Percentiles rank a stretch among this genome's conserved stretches.
Conservation (phyloP, 352 stramenopile genomes). For the Phytopythium delawarense region DNA sequence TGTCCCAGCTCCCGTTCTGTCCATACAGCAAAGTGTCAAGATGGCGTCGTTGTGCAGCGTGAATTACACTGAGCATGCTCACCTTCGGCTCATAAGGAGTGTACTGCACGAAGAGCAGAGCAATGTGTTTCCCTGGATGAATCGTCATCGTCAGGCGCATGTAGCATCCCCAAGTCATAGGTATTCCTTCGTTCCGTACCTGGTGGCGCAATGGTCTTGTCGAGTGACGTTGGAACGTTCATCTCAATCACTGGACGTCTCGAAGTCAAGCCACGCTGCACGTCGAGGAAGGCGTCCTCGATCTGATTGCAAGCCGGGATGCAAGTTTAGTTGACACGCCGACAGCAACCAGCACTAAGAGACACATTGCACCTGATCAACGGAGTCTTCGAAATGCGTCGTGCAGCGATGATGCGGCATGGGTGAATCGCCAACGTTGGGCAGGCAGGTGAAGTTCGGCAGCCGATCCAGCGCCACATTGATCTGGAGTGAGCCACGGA, state of each 20-base stretch:
- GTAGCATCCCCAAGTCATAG: neutral
- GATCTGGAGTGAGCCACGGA: conserved; percentile 44
- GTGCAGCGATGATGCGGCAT: conserved; percentile 85
- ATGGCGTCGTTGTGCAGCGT: neutral
- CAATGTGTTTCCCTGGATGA: conserved; percentile 79
- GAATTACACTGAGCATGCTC: neutral
- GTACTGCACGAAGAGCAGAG: conserved; percentile 90
- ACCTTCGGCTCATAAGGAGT: conserved; percentile 85
- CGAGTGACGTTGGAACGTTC: conserved; percentile 87
- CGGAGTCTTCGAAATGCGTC: conserved; percentile 86
- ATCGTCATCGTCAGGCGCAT: neutral
- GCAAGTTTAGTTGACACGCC: neutral
- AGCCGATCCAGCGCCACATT: conserved; percentile 83
- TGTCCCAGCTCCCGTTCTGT: conserved; percentile 74
- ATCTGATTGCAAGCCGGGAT: conserved; percentile 46
- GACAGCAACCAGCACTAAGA: neutral
- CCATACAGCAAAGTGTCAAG: no score
- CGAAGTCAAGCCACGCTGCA: conserved; percentile 60
- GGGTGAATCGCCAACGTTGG: conserved; percentile 51
- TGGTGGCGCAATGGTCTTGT: conserved; percentile 68
- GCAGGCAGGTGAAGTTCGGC: conserved; percentile 82
- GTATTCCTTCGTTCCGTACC: conserved; percentile 18
- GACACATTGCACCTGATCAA: conserved; percentile 38
- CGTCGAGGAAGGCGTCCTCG: conserved; percentile 85
- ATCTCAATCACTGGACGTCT: conserved; percentile 87